phyloP scores from a whole-genome alignment of 768 basidiomycete genomes.

The Tylopilus subfusipes region DNA sequence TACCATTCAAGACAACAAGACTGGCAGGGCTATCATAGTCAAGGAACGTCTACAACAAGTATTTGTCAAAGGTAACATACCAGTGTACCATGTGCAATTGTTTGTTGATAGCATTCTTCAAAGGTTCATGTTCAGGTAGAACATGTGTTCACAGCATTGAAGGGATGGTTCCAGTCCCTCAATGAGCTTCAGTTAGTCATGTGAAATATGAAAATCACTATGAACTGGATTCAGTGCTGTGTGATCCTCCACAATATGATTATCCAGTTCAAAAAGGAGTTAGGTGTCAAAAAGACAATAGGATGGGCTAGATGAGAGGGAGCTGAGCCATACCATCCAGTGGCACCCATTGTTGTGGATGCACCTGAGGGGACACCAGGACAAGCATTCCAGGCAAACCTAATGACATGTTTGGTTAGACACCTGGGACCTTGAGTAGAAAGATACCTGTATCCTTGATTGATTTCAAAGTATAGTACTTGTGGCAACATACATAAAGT shows the following conservation, averaged over 20 bases:
- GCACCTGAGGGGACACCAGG: not conserved
- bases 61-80: slow-evolving; percentile 14
- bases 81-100: not conserved
- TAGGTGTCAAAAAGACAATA: not conserved
- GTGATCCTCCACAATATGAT: slow-evolving; percentile 14
- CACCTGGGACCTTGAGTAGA: not conserved
- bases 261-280: slow-evolving; percentile 1
- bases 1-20: slow-evolving; percentile 10
- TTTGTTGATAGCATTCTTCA: no score
- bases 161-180: slow-evolving; percentile 15
- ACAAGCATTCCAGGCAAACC: not conserved
- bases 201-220: not conserved
- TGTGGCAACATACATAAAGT: no score
- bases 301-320: not conserved
- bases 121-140: no score
- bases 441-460: not conserved
- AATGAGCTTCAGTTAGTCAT: no score
- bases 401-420: not conserved
- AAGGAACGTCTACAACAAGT: not conserved
- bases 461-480: not conserved
- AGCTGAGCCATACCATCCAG: not conserved
- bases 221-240: slow-evolving; percentile 10
- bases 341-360: not conserved
- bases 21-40: no score
- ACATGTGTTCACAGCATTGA: slow-evolving; percentile 4